Base-by-base conservation (phyloP, 2,329 filamentous ascomycete genomes). In the Zymoseptoria tritici region DNA sequence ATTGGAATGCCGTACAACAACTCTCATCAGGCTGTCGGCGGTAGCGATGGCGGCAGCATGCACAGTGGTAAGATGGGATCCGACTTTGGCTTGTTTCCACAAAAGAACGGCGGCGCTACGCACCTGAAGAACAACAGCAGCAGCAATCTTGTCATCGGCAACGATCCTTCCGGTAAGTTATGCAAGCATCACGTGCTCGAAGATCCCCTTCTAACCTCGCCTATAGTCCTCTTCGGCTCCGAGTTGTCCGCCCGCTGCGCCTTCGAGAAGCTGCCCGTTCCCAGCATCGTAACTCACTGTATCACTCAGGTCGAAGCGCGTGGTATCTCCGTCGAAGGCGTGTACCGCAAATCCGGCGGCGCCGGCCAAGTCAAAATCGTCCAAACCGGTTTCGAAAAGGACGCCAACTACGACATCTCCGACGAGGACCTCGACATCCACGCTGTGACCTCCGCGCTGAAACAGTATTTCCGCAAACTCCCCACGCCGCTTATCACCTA, bases 271-370 rank as follows among this genome's bases (percentile, higher is more conserved):
- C 87, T 89, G 57, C 86, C 93, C 69, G 93, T 99, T 62, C 94
- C 94, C 54, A 87, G 86, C 63, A 90, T 99, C 26, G 90, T 99
- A 51, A 93, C 86, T 54, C 88, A 91, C 54, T 99, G 94, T 75
- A 96, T 99, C 66, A 90, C 96, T 72, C 93, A 99, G 76, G 94
- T 99, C 49, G 94, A 99, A 75, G 79, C 94, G 21, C 87, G 94
- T 72, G 94, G 93, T 76, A 96, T 99, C 90, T 92, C 97, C 69
- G 85, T 95, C 67, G 94, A 97, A 77, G 94, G 94, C 63, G 96
- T 99, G 68, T 99, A 99, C 78, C 87, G 94, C 70, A 99, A 99
- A 81, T 96, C 92, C 55, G 94, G 94, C 59, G 94, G 92, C 66
- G 91, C 89, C 69, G 91, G 90, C 8, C 91, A 95, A 73, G 89